Base-by-base conservation (phyloP, 2,329 filamentous ascomycete species). In the Rasamsonia emersonii region DNA sequence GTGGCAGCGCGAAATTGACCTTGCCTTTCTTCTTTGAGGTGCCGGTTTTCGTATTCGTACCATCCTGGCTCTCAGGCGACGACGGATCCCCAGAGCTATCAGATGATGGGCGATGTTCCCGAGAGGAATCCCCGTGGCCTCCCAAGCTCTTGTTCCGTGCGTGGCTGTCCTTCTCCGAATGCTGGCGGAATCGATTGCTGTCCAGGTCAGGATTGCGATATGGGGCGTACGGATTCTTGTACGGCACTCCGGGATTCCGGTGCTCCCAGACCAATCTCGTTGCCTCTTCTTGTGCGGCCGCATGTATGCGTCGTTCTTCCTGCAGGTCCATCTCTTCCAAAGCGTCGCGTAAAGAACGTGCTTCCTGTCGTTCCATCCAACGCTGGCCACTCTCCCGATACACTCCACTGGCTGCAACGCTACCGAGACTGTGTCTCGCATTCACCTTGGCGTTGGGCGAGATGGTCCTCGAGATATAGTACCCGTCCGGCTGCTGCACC, bases 211-310 rank as follows among this genome's bases (percentile, higher is more conserved):
- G 64, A 34, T 67, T 67, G 41, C 48, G 51, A 41, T 66, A 67
- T 6, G 63, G 53, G 8, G 59, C 62, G 41, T 66, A 58, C 10
- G 70, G 65, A 38, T 68, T 69, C 30, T 60, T 62, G 26, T 58
- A 62, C 2, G 65, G 57, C 17, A 67, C 56, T 5, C 65, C 62
- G 9, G 72, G 68, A 42, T 74, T 70, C 41, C 67, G 67, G 49
- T 79, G 75, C 47, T 71, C 72, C 67, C 70, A 74, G n/a, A 80
- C 75, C 20, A 79, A 58, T 43, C 78, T 71, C 1, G 72, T 71
- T 9, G 76, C 76, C 50, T 80, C 76, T 32, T 76, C 68, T 44
- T 75, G 71, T 9, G 76, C 76, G 8, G 70, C 70, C 17, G 61
- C 52, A 43, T 75, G 72, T 15, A 79, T 46, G 31, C 61, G 62